phyloP scores from a whole-genome alignment of 371 early-diverging fungal genomes.

The Batrachochytrium dendrobatidis region DNA sequence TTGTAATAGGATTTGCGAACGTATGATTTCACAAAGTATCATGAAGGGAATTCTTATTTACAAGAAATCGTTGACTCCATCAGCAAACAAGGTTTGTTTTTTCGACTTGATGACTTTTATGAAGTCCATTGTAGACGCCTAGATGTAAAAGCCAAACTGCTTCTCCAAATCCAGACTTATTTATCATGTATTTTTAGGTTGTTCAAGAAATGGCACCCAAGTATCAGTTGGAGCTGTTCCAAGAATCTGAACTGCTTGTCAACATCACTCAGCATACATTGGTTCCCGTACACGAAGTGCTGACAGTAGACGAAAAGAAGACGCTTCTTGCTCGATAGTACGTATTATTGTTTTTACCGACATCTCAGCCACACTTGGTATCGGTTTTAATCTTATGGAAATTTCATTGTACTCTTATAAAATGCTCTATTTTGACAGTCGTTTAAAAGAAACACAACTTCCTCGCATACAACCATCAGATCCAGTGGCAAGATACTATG shows the following conservation, averaged over 20 bases:
- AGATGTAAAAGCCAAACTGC: constrained; percentile 11
- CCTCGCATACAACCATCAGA: constrained; percentile 91
- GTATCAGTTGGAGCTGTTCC: constrained; percentile 88
- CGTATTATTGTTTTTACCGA: constrained; percentile 24
- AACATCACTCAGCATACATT: constrained; percentile 97
- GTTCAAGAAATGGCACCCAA: constrained; percentile 59
- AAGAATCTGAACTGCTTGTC: constrained; percentile 92
- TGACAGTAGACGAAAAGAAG: constrained; percentile 86
- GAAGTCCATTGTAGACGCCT: too few relatives aligned
- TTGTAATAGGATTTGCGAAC: constrained; percentile 56
- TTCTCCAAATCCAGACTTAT: neutral
- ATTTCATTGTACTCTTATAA: too few relatives aligned
- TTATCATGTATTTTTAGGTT: constrained; percentile 30
- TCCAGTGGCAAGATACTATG: constrained; percentile 96
- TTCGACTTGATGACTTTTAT: constrained; percentile 4
- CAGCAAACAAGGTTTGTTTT: constrained; percentile 68
- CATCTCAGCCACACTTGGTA: neutral
- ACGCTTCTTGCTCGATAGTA: constrained; percentile 88
- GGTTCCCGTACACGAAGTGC: constrained; percentile 93
- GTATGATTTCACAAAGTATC: constrained; percentile 79
- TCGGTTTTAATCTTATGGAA: neutral
- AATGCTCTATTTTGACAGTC: constrained; percentile 39
- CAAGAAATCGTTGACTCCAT: constrained; percentile 74
- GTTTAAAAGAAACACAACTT: constrained; percentile 91
- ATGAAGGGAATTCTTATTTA: constrained; percentile 80